Base-by-base conservation (phyloP, 345 rosid genomes). In the Erodium maritimum region DNA sequence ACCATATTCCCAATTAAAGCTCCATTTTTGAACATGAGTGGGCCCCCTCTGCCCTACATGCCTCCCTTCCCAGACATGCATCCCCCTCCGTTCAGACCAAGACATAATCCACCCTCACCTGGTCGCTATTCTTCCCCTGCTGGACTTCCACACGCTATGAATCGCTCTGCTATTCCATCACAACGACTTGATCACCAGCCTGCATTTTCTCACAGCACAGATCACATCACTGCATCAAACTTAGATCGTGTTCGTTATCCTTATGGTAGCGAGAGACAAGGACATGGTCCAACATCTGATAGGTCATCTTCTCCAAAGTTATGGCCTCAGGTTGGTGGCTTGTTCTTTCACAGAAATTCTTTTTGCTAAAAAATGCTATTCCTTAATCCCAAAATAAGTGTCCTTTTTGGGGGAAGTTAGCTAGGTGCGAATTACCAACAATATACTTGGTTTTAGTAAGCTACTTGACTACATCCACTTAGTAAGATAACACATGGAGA, bases 241-340 rank as follows among this genome's bases (percentile, higher is more conserved):
- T 25, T 70, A 17, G 80, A 75, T 54, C 73, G 68, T 7, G 65
- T 71, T 71, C 67, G 76, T 18, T 80, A 58, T 61, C 66, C 73
- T 21, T 77, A 72, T 55, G 65, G 71, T 59, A 62, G 78, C 57
- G 95, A 83, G 51, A 73, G 82, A 61, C 84, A 67, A 61, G 81
- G 81, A 60, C 80, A 80, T 75, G 87, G 84, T 66, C 85, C 83
- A 61, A 76, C 77, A 48, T 84, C 70, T 80, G 95, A 84, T 54
- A 72, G 79, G 51, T 79, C 82, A 61, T 73, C 83, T 34, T 84
- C 95, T 45, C 95, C 95, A 52, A 76, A 82, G 79, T 79, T 84
- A 52, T 87, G 88, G 90, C 76, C 80, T 57, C 87, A 82, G 82
- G 95, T 87, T 67, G 48, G 79, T 63, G 50, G 13, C 19, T 55